Percentiles rank a stretch among this genome's conserved stretches.
Evolutionary conservation across 345 rosid species (phyloP).

Genomic region (Hirschfeldia incana): DNA sequence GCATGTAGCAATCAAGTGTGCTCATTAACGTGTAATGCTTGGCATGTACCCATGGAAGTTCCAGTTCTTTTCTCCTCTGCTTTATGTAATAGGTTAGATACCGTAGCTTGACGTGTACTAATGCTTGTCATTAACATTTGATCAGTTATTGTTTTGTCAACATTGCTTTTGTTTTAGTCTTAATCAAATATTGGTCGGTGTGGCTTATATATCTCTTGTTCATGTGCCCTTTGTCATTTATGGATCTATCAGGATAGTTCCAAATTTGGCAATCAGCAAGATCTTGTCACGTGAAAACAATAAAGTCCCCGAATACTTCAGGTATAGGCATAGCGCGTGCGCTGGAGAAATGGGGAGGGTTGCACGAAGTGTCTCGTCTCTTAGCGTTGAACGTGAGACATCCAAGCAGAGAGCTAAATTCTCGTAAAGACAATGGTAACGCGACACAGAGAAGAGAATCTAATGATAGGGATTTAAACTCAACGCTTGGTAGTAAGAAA

Average conservation of each 20-base stretch:
- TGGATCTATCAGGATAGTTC: slow-evolving; percentile 74
- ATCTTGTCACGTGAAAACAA: slow-evolving; percentile 86
- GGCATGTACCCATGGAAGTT: too few relatives aligned
- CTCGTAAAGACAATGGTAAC: slow-evolving; percentile 44
- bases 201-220: slow-evolving; percentile 3
- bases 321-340: slow-evolving; percentile 96
- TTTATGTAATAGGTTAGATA: too few relatives aligned
- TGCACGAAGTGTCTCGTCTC: slow-evolving; percentile 82
- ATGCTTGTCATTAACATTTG: too few relatives aligned
- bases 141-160: not conserved
- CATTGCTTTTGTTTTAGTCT: not conserved
- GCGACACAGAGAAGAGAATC: slow-evolving; percentile 42
- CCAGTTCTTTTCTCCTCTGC: too few relatives aligned
- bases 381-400: slow-evolving; percentile 76
- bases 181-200: not conserved
- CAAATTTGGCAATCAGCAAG: slow-evolving; percentile 92
- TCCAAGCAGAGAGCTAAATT: slow-evolving; percentile 54
- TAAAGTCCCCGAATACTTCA: slow-evolving; percentile 82
- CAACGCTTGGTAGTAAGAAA: slow-evolving; percentile 15
- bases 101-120: too few relatives aligned
- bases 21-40: too few relatives aligned
- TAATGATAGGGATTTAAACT: slow-evolving; percentile 30
- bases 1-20: too few relatives aligned
- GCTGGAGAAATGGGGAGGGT: slow-evolving; percentile 96
- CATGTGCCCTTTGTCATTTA: slow-evolving; percentile 14